Conservation (phyloP, 768 basidiomycete species). For the Suillus subalutaceus region DNA sequence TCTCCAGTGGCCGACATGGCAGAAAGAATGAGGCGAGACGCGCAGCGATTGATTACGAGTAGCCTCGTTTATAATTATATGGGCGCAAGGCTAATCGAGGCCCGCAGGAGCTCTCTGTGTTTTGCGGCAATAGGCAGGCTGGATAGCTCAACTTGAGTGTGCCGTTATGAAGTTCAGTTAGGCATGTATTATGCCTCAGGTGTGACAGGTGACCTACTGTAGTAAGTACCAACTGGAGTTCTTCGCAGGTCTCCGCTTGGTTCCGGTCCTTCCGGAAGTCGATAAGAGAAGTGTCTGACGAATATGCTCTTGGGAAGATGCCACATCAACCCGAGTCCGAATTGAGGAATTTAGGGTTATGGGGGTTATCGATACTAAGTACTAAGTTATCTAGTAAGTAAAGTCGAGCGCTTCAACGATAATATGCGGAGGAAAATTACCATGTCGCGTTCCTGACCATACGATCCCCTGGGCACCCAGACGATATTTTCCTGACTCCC, state of each 20-base stretch:
- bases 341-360: background rate
- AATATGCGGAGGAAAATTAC: background rate
- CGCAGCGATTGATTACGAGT: background rate
- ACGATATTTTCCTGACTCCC: background rate
- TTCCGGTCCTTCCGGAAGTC: background rate
- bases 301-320: background rate
- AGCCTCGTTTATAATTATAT: constrained; percentile 3
- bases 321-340: background rate
- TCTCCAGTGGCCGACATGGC: constrained; percentile 8
- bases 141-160: background rate
- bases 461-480: background rate
- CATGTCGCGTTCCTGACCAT: background rate
- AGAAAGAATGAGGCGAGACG: background rate
- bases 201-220: background rate
- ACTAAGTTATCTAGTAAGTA: constrained; percentile 1
- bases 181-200: background rate
- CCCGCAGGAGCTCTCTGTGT: background rate
- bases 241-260: constrained; percentile 1
- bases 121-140: background rate
- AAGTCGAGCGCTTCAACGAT: background rate
- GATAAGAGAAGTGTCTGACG: constrained; percentile 1
- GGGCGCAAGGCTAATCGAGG: constrained; percentile 3
- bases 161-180: constrained; percentile 1
- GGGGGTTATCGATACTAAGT: background rate
- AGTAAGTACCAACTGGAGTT: background rate